These are phyloP conservation scores for Psilocybe mexicana DNA, from an alignment of 1,284 basidiomycete species.

Conservation along the genomic window DNA sequence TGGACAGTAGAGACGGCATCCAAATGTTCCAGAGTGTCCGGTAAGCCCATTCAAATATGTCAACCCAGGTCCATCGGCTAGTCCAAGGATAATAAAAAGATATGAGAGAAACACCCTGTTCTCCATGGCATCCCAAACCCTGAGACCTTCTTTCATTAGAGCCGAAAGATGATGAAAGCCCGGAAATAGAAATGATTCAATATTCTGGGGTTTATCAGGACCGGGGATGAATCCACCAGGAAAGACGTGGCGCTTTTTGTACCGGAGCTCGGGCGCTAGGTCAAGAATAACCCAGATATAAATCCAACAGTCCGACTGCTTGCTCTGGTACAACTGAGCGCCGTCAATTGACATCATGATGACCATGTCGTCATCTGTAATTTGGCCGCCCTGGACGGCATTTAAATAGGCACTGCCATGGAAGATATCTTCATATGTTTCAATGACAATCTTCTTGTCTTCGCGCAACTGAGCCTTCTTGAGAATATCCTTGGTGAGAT, in stretches of 20 bases:
- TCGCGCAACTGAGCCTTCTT: background rate
- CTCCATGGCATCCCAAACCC: constrained; percentile 19
- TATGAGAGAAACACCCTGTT: constrained; percentile 4
- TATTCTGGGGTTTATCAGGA: constrained; percentile 25
- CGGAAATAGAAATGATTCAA: constrained; percentile 25
- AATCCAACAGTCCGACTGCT: constrained; percentile 32
- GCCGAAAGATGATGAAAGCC: constrained; percentile 23
- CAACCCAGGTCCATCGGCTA: constrained; percentile 27
- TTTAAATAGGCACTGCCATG: constrained; percentile 21
- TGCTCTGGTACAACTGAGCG: constrained; percentile 31
- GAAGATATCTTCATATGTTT: constrained; percentile 18
- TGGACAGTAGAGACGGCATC: constrained; percentile 27
- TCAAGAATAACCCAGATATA: constrained; percentile 32
- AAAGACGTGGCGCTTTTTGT: constrained; percentile 30
- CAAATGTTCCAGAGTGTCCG: constrained; percentile 24
- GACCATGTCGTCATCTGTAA: constrained; percentile 24
- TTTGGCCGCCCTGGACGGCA: constrained; percentile 16
- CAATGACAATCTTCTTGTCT: background rate
- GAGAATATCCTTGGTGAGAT: constrained; percentile 8
- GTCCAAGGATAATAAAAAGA: constrained; percentile 14
- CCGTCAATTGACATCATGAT: constrained; percentile 33
- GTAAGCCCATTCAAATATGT: constrained; percentile 24
- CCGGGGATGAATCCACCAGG: constrained; percentile 30
- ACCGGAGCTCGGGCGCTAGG: constrained; percentile 25
- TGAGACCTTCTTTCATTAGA: constrained; percentile 19